phyloP scores from a whole-genome alignment of 2,329 filamentous ascomycete genomes.

The Daldinia eschscholtzii region DNA sequence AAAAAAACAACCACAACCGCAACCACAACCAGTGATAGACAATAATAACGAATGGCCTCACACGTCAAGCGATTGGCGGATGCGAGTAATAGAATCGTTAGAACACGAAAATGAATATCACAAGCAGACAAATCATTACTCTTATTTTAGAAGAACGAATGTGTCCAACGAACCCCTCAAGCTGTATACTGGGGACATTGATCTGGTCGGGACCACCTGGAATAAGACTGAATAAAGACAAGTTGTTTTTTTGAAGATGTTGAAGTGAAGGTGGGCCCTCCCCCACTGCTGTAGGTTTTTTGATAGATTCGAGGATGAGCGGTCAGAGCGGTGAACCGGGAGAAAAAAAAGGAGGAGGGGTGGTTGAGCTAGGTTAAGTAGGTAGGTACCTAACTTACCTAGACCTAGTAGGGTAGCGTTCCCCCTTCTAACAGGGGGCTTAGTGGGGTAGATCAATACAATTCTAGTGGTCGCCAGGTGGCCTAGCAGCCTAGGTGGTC shows the following conservation, averaged over 20 bases:
- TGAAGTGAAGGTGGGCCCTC: conserved; percentile 40
- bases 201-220: conserved; percentile 29
- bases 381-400: conserved; percentile 13
- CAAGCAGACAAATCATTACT: conserved; percentile 29
- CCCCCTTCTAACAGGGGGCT: conserved; percentile 23
- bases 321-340: conserved; percentile 44
- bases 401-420: conserved; percentile 27
- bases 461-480: neutral
- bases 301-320: conserved; percentile 36
- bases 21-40: conserved; percentile 30
- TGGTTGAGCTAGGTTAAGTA: conserved; percentile 23
- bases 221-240: conserved; percentile 16
- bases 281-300: conserved; percentile 36
- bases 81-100: conserved; percentile 1
- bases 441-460: conserved; percentile 16
- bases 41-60: conserved; percentile 38
- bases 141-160: conserved; percentile 36
- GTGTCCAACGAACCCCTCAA: conserved; percentile 37
- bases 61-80: conserved; percentile 8
- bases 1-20: too few relatives aligned
- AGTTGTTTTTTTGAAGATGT: conserved; percentile 44
- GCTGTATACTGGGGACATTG: conserved; percentile 37
- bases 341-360: conserved; percentile 29
- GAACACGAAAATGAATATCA: conserved; percentile 17
- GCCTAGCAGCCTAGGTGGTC: neutral